These are phyloP conservation scores for Colletotrichum sp. DNA, from an alignment of 2,329 filamentous ascomycete species.

Conservation along the genomic window DNA sequence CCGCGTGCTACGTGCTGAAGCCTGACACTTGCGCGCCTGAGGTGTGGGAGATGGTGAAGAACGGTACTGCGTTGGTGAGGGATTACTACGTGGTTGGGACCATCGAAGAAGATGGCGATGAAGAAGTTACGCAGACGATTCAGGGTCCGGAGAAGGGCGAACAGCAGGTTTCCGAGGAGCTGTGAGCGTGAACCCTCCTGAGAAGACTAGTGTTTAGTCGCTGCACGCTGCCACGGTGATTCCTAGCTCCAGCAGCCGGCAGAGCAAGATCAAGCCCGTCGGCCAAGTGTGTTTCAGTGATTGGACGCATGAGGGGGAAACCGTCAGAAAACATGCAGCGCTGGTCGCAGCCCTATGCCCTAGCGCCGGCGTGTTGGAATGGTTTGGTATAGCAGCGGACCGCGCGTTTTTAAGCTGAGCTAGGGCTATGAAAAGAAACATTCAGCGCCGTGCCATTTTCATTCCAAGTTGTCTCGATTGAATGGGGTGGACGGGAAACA, in stretches of 20 bases:
- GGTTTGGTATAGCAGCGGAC: not conserved
- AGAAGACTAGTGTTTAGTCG: not conserved
- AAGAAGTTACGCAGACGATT: not conserved
- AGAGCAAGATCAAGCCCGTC: not conserved
- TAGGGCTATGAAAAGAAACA: not conserved
- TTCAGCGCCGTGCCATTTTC: not conserved
- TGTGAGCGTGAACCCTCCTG: not conserved
- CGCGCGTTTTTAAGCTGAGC: constrained; percentile 3
- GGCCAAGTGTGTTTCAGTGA: constrained; percentile 12
- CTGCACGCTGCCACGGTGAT: not conserved
- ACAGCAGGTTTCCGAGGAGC: not conserved
- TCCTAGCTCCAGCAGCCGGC: not conserved
- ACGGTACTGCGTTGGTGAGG: constrained; percentile 55
- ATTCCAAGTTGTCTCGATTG: not conserved
- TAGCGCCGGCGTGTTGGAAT: constrained; percentile 3
- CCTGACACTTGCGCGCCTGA: constrained; percentile 61
- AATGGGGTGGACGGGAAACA: not conserved
- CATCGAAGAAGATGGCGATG: constrained; percentile 2
- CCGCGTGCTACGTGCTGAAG: constrained; percentile 65
- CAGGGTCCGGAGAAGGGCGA: not conserved
- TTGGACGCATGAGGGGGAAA: not conserved
- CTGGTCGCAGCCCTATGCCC: not conserved
- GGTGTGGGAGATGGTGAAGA: constrained; percentile 55
- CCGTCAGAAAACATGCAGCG: constrained; percentile 5
- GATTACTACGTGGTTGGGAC: constrained; percentile 34